Evolutionary conservation across 1,139 yeast genomes (phyloP).

Genomic region (Geotrichum europaeum): DNA sequence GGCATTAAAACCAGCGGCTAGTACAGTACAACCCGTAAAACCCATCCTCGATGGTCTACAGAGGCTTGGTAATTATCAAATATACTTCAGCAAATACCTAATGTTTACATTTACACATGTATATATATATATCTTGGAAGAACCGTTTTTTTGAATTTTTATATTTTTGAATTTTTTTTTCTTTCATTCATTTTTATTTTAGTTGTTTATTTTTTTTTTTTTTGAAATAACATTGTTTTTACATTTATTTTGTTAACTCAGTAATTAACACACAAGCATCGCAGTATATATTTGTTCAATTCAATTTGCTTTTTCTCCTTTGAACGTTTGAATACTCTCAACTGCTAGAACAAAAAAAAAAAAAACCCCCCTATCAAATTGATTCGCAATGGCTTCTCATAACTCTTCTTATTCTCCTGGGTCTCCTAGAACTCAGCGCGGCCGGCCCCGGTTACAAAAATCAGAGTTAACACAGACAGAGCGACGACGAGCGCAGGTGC

Average conservation of each 20-base stretch:
- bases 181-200: not conserved
- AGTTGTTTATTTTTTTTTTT: not conserved
- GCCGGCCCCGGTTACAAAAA: not conserved
- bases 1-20: not conserved
- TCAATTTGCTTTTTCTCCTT: not conserved
- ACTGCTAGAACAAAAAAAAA: too few relatives aligned
- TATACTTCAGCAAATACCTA: not conserved
- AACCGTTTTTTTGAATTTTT: not conserved
- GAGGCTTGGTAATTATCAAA: too few relatives aligned
- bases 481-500: conserved; percentile 15
- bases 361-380: too few relatives aligned
- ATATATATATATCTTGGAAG: not conserved
- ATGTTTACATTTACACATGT: not conserved
- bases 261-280: too few relatives aligned
- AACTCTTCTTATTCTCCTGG: not conserved
- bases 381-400: not conserved
- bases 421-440: not conserved
- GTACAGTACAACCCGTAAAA: not conserved
- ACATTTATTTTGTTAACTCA: not conserved
- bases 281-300: not conserved
- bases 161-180: not conserved
- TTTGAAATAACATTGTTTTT: not conserved
- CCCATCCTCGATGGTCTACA: not conserved
- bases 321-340: too few relatives aligned
- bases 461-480: not conserved